Base-by-base conservation (phyloP, 1,284 basidiomycete genomes). In the Pseudozyma pruni region DNA sequence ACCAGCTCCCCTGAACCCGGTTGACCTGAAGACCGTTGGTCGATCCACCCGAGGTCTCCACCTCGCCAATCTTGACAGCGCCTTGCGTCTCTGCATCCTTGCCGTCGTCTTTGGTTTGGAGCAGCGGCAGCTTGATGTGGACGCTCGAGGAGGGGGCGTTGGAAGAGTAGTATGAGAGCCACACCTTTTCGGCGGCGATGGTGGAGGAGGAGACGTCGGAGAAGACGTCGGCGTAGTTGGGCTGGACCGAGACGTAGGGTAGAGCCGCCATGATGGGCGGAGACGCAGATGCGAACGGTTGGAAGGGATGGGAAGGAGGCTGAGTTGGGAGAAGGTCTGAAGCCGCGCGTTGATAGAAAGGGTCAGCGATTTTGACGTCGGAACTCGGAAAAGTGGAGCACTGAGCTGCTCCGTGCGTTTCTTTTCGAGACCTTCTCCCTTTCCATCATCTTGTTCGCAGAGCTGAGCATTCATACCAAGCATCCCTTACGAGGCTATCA, bases 81-180 rank as follows among this genome's bases (percentile, higher is more conserved):
- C 75, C 79, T 37, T 61, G 71, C 23, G 71, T 63, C 8, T 54
- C 57, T 1, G 53, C 32, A 5, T 71, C 41, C 3, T 74, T 48
- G 5, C 72, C 78, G 8, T 59, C 69, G n/a, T 58, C 52, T 9
- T 74, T 72, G 20, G 66, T 63, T 25, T 63, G 70, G 1, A 63
- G 35, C 55, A 75, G 59, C 2, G 55, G 42, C 19, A 78, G 32
- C 23, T 59, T 69, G 35, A 63, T 37, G 32, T 78, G 75, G 2
- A 78, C 60, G 27, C 56, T 61, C 11, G 58, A 63, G 2, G 51
- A 61, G 10, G 74, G 75, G 2, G 67, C 67, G 33, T 78, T 78
- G 34, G 53, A 46, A 11, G 68, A 23, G 83, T 91, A 91, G 80
- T 87, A 88, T 0, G 90, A 90, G 3, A 91, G 81, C 90, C 90